These are phyloP conservation scores for Holtermanniella nyarrowii DNA, from an alignment of 768 basidiomycete genomes.

Conservation along the genomic window DNA sequence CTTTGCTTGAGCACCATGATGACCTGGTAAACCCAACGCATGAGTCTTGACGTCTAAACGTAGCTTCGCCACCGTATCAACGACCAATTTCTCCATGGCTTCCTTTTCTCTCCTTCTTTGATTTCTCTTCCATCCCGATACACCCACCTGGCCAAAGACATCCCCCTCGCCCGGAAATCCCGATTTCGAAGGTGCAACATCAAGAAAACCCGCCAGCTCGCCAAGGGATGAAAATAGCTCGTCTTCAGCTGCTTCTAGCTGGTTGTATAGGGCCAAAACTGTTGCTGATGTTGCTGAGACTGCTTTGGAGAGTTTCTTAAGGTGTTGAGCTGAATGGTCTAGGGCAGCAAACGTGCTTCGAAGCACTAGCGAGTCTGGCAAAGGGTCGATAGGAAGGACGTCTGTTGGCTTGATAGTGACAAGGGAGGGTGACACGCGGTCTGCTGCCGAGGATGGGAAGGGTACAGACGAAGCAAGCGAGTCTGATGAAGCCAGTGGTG, in stretches of 20 bases:
- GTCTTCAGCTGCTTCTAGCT: conserved; percentile 30
- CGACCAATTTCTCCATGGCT: conserved; percentile 24
- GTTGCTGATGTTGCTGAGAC: conserved; percentile 7
- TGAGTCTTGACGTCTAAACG: conserved; percentile 26
- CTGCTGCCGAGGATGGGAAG: neutral
- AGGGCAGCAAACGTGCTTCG: conserved; percentile 24
- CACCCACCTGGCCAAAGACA: conserved; percentile 16
- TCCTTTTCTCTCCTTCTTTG: conserved; percentile 26
- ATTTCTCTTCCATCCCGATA: conserved; percentile 17
- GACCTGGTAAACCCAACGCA: conserved; percentile 15
- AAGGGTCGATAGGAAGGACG: conserved; percentile 16
- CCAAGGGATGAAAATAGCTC: conserved; percentile 20
- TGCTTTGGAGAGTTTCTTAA: conserved; percentile 25
- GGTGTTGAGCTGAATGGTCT: conserved; percentile 19
- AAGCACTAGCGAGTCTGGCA: conserved; percentile 27
- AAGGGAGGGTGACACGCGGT: neutral
- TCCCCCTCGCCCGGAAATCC: conserved; percentile 13
- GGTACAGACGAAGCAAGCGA: neutral
- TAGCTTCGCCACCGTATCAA: conserved; percentile 14
- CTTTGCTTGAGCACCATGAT: conserved; percentile 21
- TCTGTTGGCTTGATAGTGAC: neutral
- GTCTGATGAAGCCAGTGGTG: neutral
- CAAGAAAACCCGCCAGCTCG: conserved; percentile 26
- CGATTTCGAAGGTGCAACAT: conserved; percentile 6
- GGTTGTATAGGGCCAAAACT: conserved; percentile 13